Conservation (phyloP, 352 stramenopile genomes). For the Pythium periplocum region DNA sequence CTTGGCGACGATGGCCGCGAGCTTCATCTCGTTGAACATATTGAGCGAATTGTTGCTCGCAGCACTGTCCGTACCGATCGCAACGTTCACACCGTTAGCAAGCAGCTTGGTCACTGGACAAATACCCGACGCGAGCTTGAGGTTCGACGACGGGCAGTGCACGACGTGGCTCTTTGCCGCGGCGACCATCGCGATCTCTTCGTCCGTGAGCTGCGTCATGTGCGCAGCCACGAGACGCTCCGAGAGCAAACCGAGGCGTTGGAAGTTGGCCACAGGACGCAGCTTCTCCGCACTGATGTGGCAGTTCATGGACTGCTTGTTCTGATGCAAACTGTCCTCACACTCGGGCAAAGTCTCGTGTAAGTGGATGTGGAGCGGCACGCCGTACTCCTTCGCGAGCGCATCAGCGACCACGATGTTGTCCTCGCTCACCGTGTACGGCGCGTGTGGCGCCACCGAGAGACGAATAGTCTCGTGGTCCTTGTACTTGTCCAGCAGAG, state of each 20-base stretch:
- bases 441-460: slow-evolving; percentile 79
- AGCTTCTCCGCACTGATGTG: slow-evolving; percentile 75
- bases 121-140: slow-evolving; percentile 86
- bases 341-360: slow-evolving; percentile 84
- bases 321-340: slow-evolving; percentile 60
- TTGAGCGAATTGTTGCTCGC: slow-evolving; percentile 89
- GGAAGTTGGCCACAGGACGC: slow-evolving; percentile 76
- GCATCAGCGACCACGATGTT: slow-evolving; percentile 51
- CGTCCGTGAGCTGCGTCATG: slow-evolving; percentile 83
- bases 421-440: slow-evolving; percentile 81
- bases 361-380: slow-evolving; percentile 81
- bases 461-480: slow-evolving; percentile 52
- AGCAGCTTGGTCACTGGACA: slow-evolving; percentile 71
- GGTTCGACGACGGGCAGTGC: slow-evolving; percentile 88
- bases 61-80: slow-evolving; percentile 81
- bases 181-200: slow-evolving; percentile 71
- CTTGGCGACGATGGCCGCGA: slow-evolving; percentile 84
- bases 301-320: slow-evolving; percentile 67
- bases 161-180: slow-evolving; percentile 54
- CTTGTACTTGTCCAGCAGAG: slow-evolving; percentile 62
- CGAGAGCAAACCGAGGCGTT: slow-evolving; percentile 70
- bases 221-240: slow-evolving; percentile 67
- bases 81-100: slow-evolving; percentile 80
- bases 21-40: slow-evolving; percentile 89
- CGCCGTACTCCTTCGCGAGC: slow-evolving; percentile 51